phyloP scores from a whole-genome alignment of 2,329 filamentous ascomycete species.

The Aspergillus ustus region DNA sequence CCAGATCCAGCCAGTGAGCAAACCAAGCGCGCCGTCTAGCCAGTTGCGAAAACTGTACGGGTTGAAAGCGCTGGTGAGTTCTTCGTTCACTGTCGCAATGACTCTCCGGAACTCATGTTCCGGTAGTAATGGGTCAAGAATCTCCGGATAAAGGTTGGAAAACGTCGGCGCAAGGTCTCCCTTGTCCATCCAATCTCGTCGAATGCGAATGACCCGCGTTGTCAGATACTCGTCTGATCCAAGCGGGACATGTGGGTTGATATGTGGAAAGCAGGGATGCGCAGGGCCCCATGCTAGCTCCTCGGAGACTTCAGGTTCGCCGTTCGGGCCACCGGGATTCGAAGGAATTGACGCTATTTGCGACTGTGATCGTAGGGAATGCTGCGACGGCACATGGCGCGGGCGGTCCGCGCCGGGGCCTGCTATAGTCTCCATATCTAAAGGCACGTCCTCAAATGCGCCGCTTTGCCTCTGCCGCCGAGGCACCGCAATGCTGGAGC shows the following conservation, averaged over 20 bases:
- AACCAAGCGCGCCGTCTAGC: conserved; percentile 76
- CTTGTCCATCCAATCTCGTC: conserved; percentile 85
- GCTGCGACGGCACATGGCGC: conserved; percentile 46
- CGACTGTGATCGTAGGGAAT: conserved; percentile 47
- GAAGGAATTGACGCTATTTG: conserved; percentile 46
- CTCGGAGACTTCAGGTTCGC: conserved; percentile 63
- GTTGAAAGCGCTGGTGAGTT: conserved; percentile 76
- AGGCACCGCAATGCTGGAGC: conserved; percentile 59
- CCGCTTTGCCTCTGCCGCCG: conserved; percentile 45
- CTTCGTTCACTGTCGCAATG: conserved; percentile 79
- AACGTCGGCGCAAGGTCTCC: conserved; percentile 93
- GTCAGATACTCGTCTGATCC: conserved; percentile 73
- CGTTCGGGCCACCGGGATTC: conserved; percentile 38
- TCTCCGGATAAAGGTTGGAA: conserved; percentile 94
- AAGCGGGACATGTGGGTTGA: conserved; percentile 86
- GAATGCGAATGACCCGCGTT: conserved; percentile 89
- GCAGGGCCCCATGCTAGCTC: conserved; percentile 88
- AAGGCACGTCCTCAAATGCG: conserved; percentile 30
- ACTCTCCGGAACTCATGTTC: conserved; percentile 86
- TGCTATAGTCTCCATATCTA: conserved; percentile 28
- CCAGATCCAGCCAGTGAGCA: conserved; percentile 92
- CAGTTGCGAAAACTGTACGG: conserved; percentile 78
- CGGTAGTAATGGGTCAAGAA: conserved; percentile 81
- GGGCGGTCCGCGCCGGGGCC: conserved; percentile 33
- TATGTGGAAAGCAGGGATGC: conserved; percentile 92